phyloP scores from a whole-genome alignment of 2,329 filamentous ascomycete genomes.

The Exophiala oligosperma region DNA sequence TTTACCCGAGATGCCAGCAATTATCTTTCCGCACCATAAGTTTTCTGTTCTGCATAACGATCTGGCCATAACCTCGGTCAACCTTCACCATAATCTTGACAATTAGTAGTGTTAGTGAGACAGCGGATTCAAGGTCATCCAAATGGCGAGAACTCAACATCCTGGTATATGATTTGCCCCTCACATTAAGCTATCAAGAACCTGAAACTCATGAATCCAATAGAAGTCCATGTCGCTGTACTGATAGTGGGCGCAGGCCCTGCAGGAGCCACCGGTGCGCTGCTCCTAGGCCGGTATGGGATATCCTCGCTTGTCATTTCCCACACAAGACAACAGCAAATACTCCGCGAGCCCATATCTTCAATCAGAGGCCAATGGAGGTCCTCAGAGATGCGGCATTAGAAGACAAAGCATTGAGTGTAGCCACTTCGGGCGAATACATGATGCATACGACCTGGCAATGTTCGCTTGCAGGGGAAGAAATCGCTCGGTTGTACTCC shows the following conservation, averaged over 20 bases:
- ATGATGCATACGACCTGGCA: not conserved
- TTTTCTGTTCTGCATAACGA: too few species aligned
- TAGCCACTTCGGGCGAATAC: not conserved
- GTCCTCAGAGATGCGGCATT: constrained; percentile 10
- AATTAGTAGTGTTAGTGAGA: too few species aligned
- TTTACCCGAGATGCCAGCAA: too few species aligned
- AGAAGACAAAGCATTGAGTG: not conserved
- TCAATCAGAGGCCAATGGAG: constrained; percentile 16
- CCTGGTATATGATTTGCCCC: too few species aligned
- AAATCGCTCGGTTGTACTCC: constrained; percentile 41
- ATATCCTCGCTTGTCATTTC: constrained; percentile 3
- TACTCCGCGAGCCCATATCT: constrained; percentile 16
- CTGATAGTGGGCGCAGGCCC: constrained; percentile 2
- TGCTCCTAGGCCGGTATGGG: not conserved
- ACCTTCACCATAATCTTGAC: too few species aligned
- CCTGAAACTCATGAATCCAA: too few species aligned
- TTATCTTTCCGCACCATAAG: too few species aligned
- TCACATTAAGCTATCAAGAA: too few species aligned
- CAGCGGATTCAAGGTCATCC: too few species aligned
- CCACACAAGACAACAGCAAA: constrained; percentile 10
- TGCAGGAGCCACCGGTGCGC: not conserved
- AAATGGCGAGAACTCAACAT: too few species aligned
- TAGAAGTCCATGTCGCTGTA: not conserved
- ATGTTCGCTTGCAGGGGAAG: constrained; percentile 42
- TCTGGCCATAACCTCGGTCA: too few species aligned